phyloP scores from a whole-genome alignment of 2,329 filamentous ascomycete species.

The Fusarium tjaetaba region DNA sequence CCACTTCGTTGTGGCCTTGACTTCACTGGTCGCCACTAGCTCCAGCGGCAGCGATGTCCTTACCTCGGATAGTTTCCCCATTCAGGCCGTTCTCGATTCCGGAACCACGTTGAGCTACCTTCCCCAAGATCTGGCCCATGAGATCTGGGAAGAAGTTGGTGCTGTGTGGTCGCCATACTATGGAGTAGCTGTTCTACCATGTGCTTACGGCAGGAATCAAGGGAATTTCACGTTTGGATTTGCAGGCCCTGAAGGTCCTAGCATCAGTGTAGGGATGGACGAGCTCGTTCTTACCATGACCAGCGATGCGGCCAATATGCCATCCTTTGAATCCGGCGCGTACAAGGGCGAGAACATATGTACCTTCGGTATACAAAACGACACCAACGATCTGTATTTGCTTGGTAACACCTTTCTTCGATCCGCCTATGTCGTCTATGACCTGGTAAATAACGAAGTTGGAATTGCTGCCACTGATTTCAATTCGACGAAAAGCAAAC shows the following conservation, averaged over 20 bases:
- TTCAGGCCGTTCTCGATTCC: conserved; percentile 76
- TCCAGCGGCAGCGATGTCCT: conserved; percentile 60
- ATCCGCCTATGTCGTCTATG: conserved; percentile 69
- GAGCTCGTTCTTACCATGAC: conserved; percentile 64
- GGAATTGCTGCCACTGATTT: conserved; percentile 65
- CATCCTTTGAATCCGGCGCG: conserved; percentile 52
- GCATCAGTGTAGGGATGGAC: conserved; percentile 63
- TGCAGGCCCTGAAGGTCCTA: conserved; percentile 58
- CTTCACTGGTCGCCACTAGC: conserved; percentile 59
- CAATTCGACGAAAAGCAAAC: conserved; percentile 60
- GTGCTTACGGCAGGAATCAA: conserved; percentile 54
- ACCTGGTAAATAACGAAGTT: conserved; percentile 67
- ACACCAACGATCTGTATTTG: conserved; percentile 54
- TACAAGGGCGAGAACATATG: conserved; percentile 60
- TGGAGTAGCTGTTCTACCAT: conserved; percentile 60
- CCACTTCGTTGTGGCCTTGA: conserved; percentile 61
- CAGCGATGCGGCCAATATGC: conserved; percentile 40
- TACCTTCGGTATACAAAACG: conserved; percentile 67
- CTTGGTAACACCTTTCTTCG: conserved; percentile 69
- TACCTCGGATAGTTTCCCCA: conserved; percentile 54
- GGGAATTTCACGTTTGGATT: conserved; percentile 66
- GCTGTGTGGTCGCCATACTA: conserved; percentile 55
- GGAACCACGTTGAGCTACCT: conserved; percentile 79
- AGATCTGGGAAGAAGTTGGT: conserved; percentile 66
- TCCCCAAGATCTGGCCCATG: conserved; percentile 66